These are phyloP conservation scores for Senecio squalidus DNA, from an alignment of 140 eudicot genomes.

Conservation along the genomic window DNA sequence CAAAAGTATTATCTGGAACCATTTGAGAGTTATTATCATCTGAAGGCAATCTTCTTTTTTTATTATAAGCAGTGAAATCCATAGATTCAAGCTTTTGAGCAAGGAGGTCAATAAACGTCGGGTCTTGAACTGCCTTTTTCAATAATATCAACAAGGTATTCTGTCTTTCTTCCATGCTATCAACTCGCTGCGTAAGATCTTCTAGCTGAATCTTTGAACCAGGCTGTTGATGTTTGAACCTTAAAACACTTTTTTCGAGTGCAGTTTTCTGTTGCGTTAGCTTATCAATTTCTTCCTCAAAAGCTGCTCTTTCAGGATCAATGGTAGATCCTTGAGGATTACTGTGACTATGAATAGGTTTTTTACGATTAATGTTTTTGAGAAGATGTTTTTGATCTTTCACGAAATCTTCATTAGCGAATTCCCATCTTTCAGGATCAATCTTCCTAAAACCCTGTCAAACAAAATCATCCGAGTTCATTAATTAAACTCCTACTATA, in stretches of 20 bases:
- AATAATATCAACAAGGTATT: constrained; percentile 41
- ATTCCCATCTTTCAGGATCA: constrained; percentile 93
- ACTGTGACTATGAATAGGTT: constrained; percentile 96
- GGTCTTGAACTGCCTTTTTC: constrained; percentile 55
- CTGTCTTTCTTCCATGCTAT: constrained; percentile 57
- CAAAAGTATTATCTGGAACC: constrained; percentile 35
- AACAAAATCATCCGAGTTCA: background rate
- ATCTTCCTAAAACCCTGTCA: constrained; percentile 86
- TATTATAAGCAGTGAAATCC: constrained; percentile 65
- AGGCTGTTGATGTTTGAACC: constrained; percentile 58
- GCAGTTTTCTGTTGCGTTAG: constrained; percentile 58
- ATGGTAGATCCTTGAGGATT: constrained; percentile 55
- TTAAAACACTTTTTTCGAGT: constrained; percentile 42
- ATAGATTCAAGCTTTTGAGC: constrained; percentile 66
- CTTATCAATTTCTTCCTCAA: constrained; percentile 88
- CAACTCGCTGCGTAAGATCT: constrained; percentile 43
- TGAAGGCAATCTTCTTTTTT: constrained; percentile 68
- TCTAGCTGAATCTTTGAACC: constrained; percentile 51
- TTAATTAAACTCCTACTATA: background rate
- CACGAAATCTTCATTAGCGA: constrained; percentile 81
- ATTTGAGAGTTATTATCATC: constrained; percentile 4
- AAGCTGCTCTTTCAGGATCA: constrained; percentile 78
- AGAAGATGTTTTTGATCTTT: constrained; percentile 75
- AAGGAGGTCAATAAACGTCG: constrained; percentile 56
- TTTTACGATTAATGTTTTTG: constrained; percentile 75